Evolutionary conservation across 1,284 basidiomycete genomes (phyloP).

Genomic region (Ceratobasidium theobromae): DNA sequence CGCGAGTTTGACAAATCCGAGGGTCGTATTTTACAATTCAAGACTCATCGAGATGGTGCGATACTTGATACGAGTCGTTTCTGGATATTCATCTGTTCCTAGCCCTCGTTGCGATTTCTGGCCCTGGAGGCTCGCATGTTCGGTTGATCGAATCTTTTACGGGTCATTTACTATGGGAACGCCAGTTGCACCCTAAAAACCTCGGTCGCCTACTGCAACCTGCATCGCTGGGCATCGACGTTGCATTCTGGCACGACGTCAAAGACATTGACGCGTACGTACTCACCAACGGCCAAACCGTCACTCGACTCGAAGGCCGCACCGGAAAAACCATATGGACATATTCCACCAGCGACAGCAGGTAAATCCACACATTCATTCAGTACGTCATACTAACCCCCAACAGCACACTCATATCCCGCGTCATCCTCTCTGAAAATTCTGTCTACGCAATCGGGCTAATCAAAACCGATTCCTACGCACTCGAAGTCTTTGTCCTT

Average conservation of each 20-base stretch:
- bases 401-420: constrained; percentile 59
- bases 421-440: constrained; percentile 55
- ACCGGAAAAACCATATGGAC: constrained; percentile 61
- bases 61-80: background rate
- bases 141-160: constrained; percentile 66
- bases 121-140: constrained; percentile 68
- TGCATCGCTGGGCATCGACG: constrained; percentile 49
- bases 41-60: constrained; percentile 61
- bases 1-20: constrained; percentile 61
- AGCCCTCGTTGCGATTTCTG: constrained; percentile 77
- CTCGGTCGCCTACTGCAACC: constrained; percentile 55
- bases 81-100: background rate
- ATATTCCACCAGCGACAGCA: constrained; percentile 64
- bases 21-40: constrained; percentile 72
- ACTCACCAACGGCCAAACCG: constrained; percentile 60
- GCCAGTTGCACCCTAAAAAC: constrained; percentile 54
- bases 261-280: constrained; percentile 49
- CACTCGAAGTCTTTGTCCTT: constrained; percentile 64
- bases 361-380: constrained; percentile 44
- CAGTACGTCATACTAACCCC: constrained; percentile 14
- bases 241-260: constrained; percentile 43
- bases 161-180: constrained; percentile 72
- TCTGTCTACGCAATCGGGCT: constrained; percentile 70
- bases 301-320: constrained; percentile 52
- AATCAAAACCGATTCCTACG: constrained; percentile 63